A percentile compares a stretch with the other conserved stretches of the same genome.
Evolutionary conservation across 495 filamentous ascomycete species (phyloP).

Genomic region (Penicillium desertorum): DNA sequence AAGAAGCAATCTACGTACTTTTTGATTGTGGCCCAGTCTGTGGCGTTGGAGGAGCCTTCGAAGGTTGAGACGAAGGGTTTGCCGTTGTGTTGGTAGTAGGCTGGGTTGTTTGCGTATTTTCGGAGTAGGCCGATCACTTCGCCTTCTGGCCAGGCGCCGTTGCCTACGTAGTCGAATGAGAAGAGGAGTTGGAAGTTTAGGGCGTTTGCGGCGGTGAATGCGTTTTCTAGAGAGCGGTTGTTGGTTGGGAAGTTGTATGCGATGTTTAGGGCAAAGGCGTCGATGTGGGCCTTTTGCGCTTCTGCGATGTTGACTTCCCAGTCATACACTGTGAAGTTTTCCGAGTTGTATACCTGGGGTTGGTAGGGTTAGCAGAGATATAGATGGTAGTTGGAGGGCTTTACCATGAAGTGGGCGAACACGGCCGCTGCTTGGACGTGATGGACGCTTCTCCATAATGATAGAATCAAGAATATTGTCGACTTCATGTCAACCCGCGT

Average conservation of each 20-base stretch:
- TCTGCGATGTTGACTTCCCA: conserved; percentile 61
- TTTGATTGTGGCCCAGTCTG: conserved; percentile 60
- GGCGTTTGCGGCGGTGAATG: conserved; percentile 55
- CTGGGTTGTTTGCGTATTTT: conserved; percentile 46
- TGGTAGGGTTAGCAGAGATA: not conserved
- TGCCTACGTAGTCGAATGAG: conserved; percentile 65
- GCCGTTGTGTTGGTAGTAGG: conserved; percentile 56
- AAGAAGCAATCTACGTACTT: conserved; percentile 52
- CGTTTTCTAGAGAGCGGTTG: conserved; percentile 48
- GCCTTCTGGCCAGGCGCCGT: conserved; percentile 53
- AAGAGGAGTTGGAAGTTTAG: conserved; percentile 62
- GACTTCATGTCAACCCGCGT: not conserved
- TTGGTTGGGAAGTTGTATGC: conserved; percentile 51
- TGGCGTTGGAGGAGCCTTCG: conserved; percentile 57
- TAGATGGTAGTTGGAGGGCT: not conserved
- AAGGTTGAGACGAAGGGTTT: conserved; percentile 72
- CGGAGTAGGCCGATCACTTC: conserved; percentile 61
- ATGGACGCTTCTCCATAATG: conserved; percentile 3
- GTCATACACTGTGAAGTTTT: conserved; percentile 38
- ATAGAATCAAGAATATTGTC: conserved; percentile 5
- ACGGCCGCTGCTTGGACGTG: conserved; percentile 18
- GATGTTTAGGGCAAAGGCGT: conserved; percentile 72
- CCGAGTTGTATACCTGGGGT: conserved; percentile 32
- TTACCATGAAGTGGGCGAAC: conserved; percentile 42
- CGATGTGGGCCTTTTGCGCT: conserved; percentile 63